These are phyloP conservation scores for Fusarium concolor DNA, from an alignment of 2,329 filamentous ascomycete genomes.

Conservation along the genomic window DNA sequence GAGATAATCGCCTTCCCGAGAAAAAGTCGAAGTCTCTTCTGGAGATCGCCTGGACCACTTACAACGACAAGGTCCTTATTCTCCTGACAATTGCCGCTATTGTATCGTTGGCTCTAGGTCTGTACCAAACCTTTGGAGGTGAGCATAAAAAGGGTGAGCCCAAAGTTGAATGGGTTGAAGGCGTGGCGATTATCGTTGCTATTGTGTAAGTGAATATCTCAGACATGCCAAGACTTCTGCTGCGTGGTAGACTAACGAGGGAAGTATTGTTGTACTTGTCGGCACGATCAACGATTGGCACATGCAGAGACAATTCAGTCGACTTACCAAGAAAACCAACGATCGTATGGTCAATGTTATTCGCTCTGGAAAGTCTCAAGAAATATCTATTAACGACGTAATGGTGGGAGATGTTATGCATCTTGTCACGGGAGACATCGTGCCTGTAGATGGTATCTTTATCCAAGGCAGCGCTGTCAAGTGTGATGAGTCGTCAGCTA, in stretches of 20 bases:
- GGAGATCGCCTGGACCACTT: constrained; percentile 74
- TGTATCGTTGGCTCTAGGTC: constrained; percentile 74
- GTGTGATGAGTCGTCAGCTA: constrained; percentile 80
- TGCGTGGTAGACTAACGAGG: constrained; percentile 5
- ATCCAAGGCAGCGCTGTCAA: constrained; percentile 65
- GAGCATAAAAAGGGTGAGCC: constrained; percentile 57
- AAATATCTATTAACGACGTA: constrained; percentile 74
- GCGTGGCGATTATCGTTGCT: constrained; percentile 73
- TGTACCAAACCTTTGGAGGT: constrained; percentile 74
- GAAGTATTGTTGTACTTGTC: constrained; percentile 68
- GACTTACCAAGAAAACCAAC: constrained; percentile 71
- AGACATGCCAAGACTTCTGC: constrained; percentile 50
- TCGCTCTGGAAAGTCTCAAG: constrained; percentile 72
- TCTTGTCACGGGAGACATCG: constrained; percentile 75
- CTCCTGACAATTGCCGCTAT: constrained; percentile 75
- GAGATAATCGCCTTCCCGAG: constrained; percentile 72
- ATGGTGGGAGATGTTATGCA: constrained; percentile 77
- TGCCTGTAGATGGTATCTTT: constrained; percentile 78
- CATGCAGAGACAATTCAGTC: constrained; percentile 74
- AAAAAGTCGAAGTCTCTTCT: constrained; percentile 72
- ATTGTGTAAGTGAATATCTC: constrained; percentile 57
- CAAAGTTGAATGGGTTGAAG: constrained; percentile 76
- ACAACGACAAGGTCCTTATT: constrained; percentile 80
- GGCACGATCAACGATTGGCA: constrained; percentile 75
- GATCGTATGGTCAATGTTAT: constrained; percentile 74